Conservation (phyloP, 2,329 filamentous ascomycete genomes). For the Ciborinia camelliae region DNA sequence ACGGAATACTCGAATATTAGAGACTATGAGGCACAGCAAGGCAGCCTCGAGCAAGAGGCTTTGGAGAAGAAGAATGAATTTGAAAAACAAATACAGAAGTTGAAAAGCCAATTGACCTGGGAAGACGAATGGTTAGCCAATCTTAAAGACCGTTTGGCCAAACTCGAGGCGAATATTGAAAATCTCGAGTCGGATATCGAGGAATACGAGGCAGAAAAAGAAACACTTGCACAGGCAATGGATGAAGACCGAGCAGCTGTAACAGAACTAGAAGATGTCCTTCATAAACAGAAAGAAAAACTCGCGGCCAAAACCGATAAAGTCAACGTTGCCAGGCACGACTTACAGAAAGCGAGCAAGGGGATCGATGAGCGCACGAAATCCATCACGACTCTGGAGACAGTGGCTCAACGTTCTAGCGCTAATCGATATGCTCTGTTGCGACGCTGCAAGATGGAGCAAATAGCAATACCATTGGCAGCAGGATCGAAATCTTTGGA, state of each 20-base stretch:
- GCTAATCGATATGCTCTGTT: constrained; percentile 80
- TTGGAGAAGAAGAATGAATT: constrained; percentile 84
- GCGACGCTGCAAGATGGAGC: constrained; percentile 87
- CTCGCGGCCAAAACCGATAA: constrained; percentile 68
- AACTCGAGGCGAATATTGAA: constrained; percentile 62
- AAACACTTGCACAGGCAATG: constrained; percentile 68
- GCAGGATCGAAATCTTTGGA: constrained; percentile 70
- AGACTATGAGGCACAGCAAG: constrained; percentile 90
- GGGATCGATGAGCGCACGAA: constrained; percentile 75
- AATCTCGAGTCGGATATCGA: constrained; percentile 67
- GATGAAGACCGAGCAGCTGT: constrained; percentile 72
- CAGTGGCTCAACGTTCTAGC: constrained; percentile 79
- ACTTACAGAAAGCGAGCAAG: constrained; percentile 80
- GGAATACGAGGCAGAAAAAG: constrained; percentile 68
- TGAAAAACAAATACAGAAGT: constrained; percentile 73
- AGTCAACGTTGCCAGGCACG: constrained; percentile 72
- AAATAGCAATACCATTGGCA: constrained; percentile 78
- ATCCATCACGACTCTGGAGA: constrained; percentile 75
- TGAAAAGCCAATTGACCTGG: constrained; percentile 61
- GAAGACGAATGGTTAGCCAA: constrained; percentile 51
- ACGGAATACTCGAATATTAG: constrained; percentile 87
- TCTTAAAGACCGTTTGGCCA: constrained; percentile 65
- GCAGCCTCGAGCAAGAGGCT: constrained; percentile 85
- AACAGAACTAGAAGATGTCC: constrained; percentile 67
- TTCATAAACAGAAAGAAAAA: constrained; percentile 65